Base-by-base conservation (phyloP, 2,329 filamentous ascomycete species). In the Pseudogymnoascus sp. region DNA sequence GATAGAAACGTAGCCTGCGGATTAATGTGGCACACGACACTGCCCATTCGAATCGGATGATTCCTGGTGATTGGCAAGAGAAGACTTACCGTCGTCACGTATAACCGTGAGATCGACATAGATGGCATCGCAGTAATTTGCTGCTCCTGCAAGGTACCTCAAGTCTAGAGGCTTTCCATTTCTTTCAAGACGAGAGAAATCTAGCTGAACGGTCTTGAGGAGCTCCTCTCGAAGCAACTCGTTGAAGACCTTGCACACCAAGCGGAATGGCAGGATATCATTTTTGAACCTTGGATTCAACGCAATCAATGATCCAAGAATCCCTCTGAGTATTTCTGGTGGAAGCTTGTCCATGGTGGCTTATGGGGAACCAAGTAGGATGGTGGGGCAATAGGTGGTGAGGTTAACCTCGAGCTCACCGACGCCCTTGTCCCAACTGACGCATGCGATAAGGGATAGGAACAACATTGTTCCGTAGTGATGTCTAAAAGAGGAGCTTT, bases 91-190 rank as follows among this genome's bases (percentile, higher is more conserved):
- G 62, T 82, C 79, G 68, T 83, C 81, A 67, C 81, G 77, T 38
- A 83, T 70, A 15, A 82, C 75, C 78, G 81, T 82, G 70, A 83
- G 71, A 68, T 83, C 81, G 59, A 83, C 74, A 64, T 79, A 81
- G 4, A 83, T 68, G 31, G 79, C 77, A 67, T 77, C 77, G 74
- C 79, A 81, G n/a, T 79, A 72, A 31, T 76, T 74, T 2, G 78
- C 80, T 60, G 81, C 75, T 2, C 76, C 77, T 66, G 76, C 74
- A n/a, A 83, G 69, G 6, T 76, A 76, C 68, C 76, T 73, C n/a
- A 75, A 64, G 60, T 75, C 71, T 67, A 71, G 67, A 71, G 75
- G 60, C 72, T 70, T 65, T 68, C 74, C 62, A 62, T 66, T 35
- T 17, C 64, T 63, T 67, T 77, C 76, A 64, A 83, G 75, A 29